Percentiles rank a stretch among this genome's conserved stretches.
Conservation (phyloP, 768 basidiomycete genomes). For the Lyophyllum shimeji region DNA sequence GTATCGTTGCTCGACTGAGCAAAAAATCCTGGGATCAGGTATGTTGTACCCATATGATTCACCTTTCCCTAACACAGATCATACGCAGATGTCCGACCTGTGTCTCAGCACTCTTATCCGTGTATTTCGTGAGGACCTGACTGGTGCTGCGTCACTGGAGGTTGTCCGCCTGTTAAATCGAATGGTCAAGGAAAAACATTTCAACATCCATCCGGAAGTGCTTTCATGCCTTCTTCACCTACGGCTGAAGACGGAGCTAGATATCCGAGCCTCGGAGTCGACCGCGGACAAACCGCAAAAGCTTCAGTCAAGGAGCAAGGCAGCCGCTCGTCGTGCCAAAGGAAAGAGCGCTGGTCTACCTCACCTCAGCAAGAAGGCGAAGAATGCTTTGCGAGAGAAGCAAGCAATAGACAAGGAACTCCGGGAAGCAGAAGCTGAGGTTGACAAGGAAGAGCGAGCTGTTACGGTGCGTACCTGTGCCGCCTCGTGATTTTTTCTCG, state of each 20-base stretch:
- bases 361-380: constrained; percentile 91
- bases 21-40: constrained; percentile 90
- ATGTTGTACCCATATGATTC: constrained; percentile 24
- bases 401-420: constrained; percentile 91
- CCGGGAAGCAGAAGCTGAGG: constrained; percentile 90
- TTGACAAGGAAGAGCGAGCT: constrained; percentile 89
- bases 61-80: constrained; percentile 7
- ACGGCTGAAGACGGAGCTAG: constrained; percentile 84
- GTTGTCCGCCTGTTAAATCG: constrained; percentile 87
- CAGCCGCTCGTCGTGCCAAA: constrained; percentile 45
- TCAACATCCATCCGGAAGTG: constrained; percentile 87
- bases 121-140: constrained; percentile 81
- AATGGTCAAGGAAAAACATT: constrained; percentile 93
- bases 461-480: constrained; percentile 56
- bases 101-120: constrained; percentile 80
- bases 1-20: constrained; percentile 80
- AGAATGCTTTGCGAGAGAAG: constrained; percentile 81
- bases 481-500: neutral
- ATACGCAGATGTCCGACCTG: constrained; percentile 72
- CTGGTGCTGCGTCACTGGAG: constrained; percentile 82
- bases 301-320: constrained; percentile 43
- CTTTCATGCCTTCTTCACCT: constrained; percentile 82
- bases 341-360: constrained; percentile 60
- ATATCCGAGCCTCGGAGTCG: constrained; percentile 73
- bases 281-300: constrained; percentile 55